These are phyloP conservation scores for Sugiyamaella smithiae DNA, from an alignment of 805 yeast species.

Conservation along the genomic window DNA sequence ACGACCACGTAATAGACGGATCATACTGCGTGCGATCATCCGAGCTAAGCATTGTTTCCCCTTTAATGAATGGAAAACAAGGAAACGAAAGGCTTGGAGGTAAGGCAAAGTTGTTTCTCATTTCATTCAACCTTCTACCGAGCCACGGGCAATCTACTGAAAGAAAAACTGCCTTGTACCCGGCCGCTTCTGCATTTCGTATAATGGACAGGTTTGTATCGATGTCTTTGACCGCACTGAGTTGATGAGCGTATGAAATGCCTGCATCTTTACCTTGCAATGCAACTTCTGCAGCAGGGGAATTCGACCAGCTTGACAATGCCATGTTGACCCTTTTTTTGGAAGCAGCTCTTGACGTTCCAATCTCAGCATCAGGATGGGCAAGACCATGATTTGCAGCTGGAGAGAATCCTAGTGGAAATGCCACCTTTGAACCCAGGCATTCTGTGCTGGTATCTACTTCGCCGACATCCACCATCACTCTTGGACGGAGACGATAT, in stretches of 20 bases:
- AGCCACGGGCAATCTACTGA: conserved; percentile 58
- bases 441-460: conserved; percentile 23
- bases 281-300: conserved; percentile 29
- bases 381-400: conserved; percentile 36
- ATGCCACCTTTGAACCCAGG: conserved; percentile 27
- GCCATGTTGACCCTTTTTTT: conserved; percentile 32
- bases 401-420: conserved; percentile 38
- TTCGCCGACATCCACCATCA: conserved; percentile 26
- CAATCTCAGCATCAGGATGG: conserved; percentile 34
- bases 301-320: conserved; percentile 28
- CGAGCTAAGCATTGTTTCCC: conserved; percentile 25
- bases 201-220: conserved; percentile 27
- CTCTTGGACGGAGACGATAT: conserved; percentile 27
- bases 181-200: conserved; percentile 30
- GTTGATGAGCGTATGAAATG: conserved; percentile 26
- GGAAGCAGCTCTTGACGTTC: conserved; percentile 35
- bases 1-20: conserved; percentile 23
- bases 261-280: conserved; percentile 26
- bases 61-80: conserved; percentile 23
- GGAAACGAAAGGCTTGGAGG: conserved; percentile 31
- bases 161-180: conserved; percentile 45
- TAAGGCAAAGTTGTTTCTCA: conserved; percentile 29
- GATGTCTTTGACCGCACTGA: conserved; percentile 32
- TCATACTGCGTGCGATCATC: conserved; percentile 22
- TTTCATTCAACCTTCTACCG: conserved; percentile 52